Evolutionary conservation across 495 filamentous ascomycete species (phyloP).

Genomic region (Penicillium coprophilum): DNA sequence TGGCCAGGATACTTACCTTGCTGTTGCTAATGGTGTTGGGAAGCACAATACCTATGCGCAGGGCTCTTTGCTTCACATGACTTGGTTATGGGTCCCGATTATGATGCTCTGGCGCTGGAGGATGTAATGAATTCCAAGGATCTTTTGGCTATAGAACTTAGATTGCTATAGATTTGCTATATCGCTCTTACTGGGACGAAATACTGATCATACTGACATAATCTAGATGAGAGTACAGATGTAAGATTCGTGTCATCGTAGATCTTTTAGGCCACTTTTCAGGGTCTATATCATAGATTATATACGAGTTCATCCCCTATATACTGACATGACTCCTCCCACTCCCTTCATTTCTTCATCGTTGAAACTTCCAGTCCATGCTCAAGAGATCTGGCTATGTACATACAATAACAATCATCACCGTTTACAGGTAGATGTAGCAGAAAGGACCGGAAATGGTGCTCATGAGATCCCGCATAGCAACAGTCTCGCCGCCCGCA

Average conservation of each 20-base stretch:
- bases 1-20: constrained; percentile 48
- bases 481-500: constrained; percentile 36
- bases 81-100: constrained; percentile 16
- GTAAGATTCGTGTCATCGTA: background rate
- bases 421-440: constrained; percentile 50
- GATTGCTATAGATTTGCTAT: background rate
- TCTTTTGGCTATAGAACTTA: background rate
- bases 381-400: too few relatives aligned
- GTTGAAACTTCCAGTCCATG: background rate
- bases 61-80: constrained; percentile 1
- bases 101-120: constrained; percentile 13
- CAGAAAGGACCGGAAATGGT: constrained; percentile 56
- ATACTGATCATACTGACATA: too few relatives aligned
- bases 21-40: background rate
- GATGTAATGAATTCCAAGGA: background rate
- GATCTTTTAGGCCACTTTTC: background rate
- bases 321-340: background rate
- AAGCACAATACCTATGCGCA: background rate
- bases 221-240: background rate
- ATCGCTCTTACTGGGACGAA: background rate
- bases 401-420: background rate
- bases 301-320: background rate
- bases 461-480: constrained; percentile 49
- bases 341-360: background rate
- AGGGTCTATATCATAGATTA: background rate